phyloP scores from a whole-genome alignment of 192 early-diverging fungal genomes.

The Radiomyces spectabilis region DNA sequence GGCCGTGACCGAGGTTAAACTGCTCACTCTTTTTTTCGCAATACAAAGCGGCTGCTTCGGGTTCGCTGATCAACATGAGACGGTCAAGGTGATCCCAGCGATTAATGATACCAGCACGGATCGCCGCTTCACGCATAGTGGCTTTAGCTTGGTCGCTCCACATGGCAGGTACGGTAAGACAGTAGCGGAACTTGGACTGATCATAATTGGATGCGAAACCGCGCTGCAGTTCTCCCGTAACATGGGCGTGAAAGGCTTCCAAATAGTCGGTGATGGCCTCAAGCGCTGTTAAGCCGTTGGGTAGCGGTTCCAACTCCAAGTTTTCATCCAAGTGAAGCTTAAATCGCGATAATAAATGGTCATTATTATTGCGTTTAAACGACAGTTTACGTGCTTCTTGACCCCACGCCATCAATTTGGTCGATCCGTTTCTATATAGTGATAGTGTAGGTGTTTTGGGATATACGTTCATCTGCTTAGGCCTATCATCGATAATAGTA shows the following conservation, averaged over 20 bases:
- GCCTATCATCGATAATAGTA: slow-evolving; percentile 26
- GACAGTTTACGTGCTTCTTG: slow-evolving; percentile 28
- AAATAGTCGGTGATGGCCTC: slow-evolving; percentile 38
- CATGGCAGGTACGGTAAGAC: slow-evolving; percentile 45
- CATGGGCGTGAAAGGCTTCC: slow-evolving; percentile 30
- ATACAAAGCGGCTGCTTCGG: slow-evolving; percentile 42
- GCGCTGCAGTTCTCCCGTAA: slow-evolving; percentile 31
- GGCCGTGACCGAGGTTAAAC: slow-evolving; percentile 34
- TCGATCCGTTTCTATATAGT: slow-evolving; percentile 33
- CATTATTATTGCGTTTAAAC: slow-evolving; percentile 28
- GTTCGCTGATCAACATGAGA: slow-evolving; percentile 29
- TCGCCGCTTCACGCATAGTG: slow-evolving; percentile 42
- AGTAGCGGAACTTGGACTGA: slow-evolving; percentile 34
- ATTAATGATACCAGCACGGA: slow-evolving; percentile 38
- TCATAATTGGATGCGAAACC: slow-evolving; percentile 38
- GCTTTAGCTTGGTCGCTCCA: slow-evolving; percentile 45
- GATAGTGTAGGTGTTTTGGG: slow-evolving; percentile 37
- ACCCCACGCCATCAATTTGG: slow-evolving; percentile 35
- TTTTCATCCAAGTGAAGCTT: slow-evolving; percentile 37
- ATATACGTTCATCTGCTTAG: slow-evolving; percentile 27
- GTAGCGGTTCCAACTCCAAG: slow-evolving; percentile 21
- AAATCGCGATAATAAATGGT: slow-evolving; percentile 30
- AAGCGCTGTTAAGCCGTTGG: slow-evolving; percentile 31
- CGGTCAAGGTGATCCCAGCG: slow-evolving; percentile 37
- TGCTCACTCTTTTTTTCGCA: slow-evolving; percentile 39